Evolutionary conservation across 202 grass and related monocot genomes (phyloP), one percentile per base, ranked within the genome.

Genomic region (Brachypodium distachyon): DNA sequence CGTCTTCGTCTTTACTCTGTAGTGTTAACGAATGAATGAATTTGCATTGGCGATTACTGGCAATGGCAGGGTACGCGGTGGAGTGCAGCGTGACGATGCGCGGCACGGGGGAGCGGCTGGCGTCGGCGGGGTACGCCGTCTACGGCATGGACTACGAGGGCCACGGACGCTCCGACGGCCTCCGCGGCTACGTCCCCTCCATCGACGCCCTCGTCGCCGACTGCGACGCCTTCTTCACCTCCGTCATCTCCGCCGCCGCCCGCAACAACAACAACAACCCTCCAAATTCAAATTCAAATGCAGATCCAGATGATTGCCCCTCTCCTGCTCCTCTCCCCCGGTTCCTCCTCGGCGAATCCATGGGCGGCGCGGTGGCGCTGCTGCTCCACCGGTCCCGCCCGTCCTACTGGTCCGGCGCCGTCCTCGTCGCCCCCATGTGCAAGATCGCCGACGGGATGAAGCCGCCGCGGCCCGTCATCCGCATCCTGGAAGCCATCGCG

Each of bases 371-470:
- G 3, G 76, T 90, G 58, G 63, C 43, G 22, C 88, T 90, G 18
- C 80, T 87, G 7, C 84, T 90, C 13, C 88, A 90, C 46, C 55
- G 80, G 9, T 65, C 52, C 19, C 57, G 76, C 1, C 62, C 70
- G 3, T 12, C 63, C 62, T 90, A 58, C 58, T 90, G 88, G 88
- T 55, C 75, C 60, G 88, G 88, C 11, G 84, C 88, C 25, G 72
- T 90, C 54, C 61, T 90, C 5, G 84, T 90, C 9, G 88, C 88
- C 14, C 88, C 88, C 8, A 90, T 90, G 88, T 90, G 88, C 88
- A 90, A 87, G 88, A 91, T 91, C 87, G 73, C 65, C 13, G 84
- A 84, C 23, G 76, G 82, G 14, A 73, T 87, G 80, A 91, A 84
- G 65, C 88, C 88, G 25, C 66, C 57, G 16, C 76, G 76, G 4